These are phyloP conservation scores for Aspergillus ostianus DNA, from an alignment of 495 filamentous ascomycete genomes.

Conservation along the genomic window DNA sequence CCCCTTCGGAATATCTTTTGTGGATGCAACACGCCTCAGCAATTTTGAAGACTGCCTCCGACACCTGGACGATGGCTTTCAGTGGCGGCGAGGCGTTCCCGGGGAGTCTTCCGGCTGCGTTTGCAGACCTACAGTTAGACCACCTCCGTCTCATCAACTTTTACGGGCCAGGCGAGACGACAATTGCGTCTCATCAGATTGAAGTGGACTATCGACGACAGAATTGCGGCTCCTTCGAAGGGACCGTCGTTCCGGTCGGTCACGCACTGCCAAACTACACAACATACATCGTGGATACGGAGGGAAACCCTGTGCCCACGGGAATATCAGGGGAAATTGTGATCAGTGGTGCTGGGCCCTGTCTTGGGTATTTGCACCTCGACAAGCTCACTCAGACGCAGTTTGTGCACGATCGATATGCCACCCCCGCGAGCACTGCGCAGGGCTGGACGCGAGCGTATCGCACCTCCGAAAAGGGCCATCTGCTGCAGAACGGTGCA, in stretches of 20 bases:
- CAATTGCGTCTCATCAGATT: slow-evolving; percentile 8
- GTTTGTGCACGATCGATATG: slow-evolving; percentile 27
- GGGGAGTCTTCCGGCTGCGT: slow-evolving; percentile 5
- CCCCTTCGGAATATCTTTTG: slow-evolving; percentile 28
- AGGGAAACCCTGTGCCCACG: slow-evolving; percentile 31
- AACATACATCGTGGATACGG: slow-evolving; percentile 42
- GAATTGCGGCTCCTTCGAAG: background rate
- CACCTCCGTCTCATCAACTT: slow-evolving; percentile 22
- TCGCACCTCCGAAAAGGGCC: slow-evolving; percentile 39
- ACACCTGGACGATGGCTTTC: slow-evolving; percentile 2
- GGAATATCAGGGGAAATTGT: slow-evolving; percentile 43
- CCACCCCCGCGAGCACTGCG: slow-evolving; percentile 18
- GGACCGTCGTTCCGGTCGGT: slow-evolving; percentile 1
- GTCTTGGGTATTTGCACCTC: slow-evolving; percentile 37
- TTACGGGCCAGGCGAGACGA: slow-evolving; percentile 25
- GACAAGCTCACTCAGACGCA: slow-evolving; percentile 21
- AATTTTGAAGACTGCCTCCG: background rate
- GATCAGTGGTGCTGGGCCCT: slow-evolving; percentile 39
- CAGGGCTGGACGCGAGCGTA: slow-evolving; percentile 36
- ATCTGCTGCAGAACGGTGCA: slow-evolving; percentile 30
- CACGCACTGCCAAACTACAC: background rate
- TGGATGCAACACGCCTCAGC: slow-evolving; percentile 21
- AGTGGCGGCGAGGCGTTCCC: slow-evolving; percentile 12
- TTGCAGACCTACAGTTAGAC: slow-evolving; percentile 11
- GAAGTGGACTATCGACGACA: background rate